Percentiles rank a stretch among this genome's conserved stretches.
phyloP scores from a whole-genome alignment of 1,139 yeast genomes.

The Groenewaldozyma auringiensis region DNA sequence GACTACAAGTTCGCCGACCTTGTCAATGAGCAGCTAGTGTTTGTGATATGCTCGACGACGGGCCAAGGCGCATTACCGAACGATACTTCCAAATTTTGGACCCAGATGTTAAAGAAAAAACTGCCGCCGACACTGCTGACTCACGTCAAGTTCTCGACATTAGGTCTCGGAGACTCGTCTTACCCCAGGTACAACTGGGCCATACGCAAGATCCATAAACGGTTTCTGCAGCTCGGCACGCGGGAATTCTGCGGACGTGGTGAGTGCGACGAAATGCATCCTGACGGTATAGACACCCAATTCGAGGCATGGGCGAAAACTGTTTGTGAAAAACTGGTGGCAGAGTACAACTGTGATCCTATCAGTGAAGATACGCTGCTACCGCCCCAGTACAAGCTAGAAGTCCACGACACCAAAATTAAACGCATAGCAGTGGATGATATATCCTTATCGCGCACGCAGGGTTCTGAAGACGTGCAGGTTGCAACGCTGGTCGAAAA shows the following conservation, averaged over 20 bases:
- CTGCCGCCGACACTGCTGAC: conserved; percentile 52
- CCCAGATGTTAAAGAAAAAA: conserved; percentile 56
- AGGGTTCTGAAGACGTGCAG: conserved; percentile 16
- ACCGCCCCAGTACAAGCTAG: conserved; percentile 38
- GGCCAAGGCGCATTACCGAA: conserved; percentile 95
- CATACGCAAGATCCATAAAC: conserved; percentile 65
- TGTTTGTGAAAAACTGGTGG: conserved; percentile 39
- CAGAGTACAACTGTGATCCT: conserved; percentile 21
- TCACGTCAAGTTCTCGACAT: conserved; percentile 58
- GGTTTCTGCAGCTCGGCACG: conserved; percentile 79
- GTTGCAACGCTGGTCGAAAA: conserved; percentile 44
- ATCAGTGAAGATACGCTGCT: conserved; percentile 35
- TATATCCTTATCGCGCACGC: conserved; percentile 27
- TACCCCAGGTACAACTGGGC: conserved; percentile 84
- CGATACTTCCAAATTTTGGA: conserved; percentile 67
- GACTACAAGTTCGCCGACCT: conserved; percentile 42
- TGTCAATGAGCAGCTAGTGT: conserved; percentile 28
- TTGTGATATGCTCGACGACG: conserved; percentile 78
- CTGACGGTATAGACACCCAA: conserved; percentile 72
- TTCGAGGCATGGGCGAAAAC: conserved; percentile 65
- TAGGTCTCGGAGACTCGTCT: conserved; percentile 94
- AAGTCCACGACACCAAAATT: conserved; percentile 16
- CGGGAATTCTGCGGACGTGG: conserved; percentile 61
- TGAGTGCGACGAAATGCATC: conserved; percentile 81
- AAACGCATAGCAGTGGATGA: conserved; percentile 25